Evolutionary conservation across 805 yeast genomes (phyloP), one percentile per base, ranked within the genome.

Genomic region (Huiozyma naganishii): DNA sequence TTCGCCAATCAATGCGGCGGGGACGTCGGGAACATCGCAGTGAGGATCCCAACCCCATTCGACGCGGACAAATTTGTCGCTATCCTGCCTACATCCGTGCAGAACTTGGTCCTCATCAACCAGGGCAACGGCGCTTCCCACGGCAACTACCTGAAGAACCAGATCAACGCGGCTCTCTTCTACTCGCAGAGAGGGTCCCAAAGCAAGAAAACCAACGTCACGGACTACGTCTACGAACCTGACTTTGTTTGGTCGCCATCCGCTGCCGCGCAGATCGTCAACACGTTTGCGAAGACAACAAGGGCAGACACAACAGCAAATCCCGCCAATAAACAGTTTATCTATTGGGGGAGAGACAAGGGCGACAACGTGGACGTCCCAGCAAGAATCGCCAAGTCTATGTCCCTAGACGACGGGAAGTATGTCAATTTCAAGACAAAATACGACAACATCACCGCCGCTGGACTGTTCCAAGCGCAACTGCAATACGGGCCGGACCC

Each of bases 11-110:
- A 37, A n/a, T 28, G 29, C 9, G 51, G 58, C 32, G 55, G 58
- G 17, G 39, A 44, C 11, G 60, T 62, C 41, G 95, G 88, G 50
- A 75, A 81, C 41, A 62, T 89, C 45, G 73, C 80, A 44, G 74
- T 80, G 41, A 76, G 95, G 64, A 76, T 85, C 37, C 90, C 94
- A 44, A 66, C 80, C 42, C 96, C 96, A 9, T 87, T 88, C 64
- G 77, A 80, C 52, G 70, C 74, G 32, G 70, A 68, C 30, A 74
- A 73, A 51, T 87, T 88, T 59, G 66, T 76, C 41, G 57, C 67
- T 4, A 57, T 72, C 8, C 67, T 89, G 41, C 90, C 95, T 29
- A 48, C 61, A 4, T 60, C 82, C 4, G 66, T 80, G 17, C 71
- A 73, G 50, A 71, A 72, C 46, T 64, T 89, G 43, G 79, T 83